These are phyloP conservation scores for Sesbania bispinosa DNA, from an alignment of 306 rosid species.

Conservation along the genomic window DNA sequence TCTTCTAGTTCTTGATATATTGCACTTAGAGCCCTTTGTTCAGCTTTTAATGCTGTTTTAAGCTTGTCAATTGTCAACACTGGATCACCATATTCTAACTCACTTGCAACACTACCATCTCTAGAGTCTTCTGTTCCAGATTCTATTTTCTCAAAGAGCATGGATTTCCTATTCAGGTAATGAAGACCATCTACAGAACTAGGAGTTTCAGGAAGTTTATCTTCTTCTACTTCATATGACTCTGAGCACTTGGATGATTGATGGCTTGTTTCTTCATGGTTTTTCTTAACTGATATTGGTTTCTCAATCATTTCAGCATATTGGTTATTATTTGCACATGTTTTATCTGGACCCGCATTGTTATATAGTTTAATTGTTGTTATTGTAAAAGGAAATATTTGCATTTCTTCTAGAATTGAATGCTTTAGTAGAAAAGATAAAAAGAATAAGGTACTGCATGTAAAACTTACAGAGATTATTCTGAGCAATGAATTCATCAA, in stretches of 20 bases:
- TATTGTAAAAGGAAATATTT: not conserved
- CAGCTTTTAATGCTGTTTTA: slow-evolving; percentile 42
- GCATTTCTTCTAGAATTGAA: not conserved
- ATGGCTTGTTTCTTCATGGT: slow-evolving; percentile 28
- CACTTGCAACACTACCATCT: slow-evolving; percentile 53
- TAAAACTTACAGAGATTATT: slow-evolving; percentile 40
- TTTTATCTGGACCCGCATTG: slow-evolving; percentile 27
- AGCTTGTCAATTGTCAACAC: slow-evolving; percentile 41
- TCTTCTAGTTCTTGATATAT: slow-evolving; percentile 76
- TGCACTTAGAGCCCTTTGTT: slow-evolving; percentile 50
- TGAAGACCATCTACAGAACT: slow-evolving; percentile 40
- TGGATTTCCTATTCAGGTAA: slow-evolving; percentile 34
- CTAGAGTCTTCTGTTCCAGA: slow-evolving; percentile 42
- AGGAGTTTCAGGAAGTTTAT: slow-evolving; percentile 57
- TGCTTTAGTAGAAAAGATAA: too few species aligned
- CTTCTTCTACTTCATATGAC: slow-evolving; percentile 48
- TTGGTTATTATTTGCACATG: not conserved
- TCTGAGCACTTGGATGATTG: slow-evolving; percentile 32
- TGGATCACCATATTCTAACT: slow-evolving; percentile 47
- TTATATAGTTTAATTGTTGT: not conserved
- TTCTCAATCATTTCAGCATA: slow-evolving; percentile 22
- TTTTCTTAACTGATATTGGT: slow-evolving; percentile 22
- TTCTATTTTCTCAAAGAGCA: slow-evolving; percentile 45
- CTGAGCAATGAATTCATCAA: slow-evolving; percentile 38
- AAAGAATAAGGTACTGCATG: not conserved